Evolutionary conservation across 345 rosid species (phyloP).

Genomic region (Hibiscus syriacus): DNA sequence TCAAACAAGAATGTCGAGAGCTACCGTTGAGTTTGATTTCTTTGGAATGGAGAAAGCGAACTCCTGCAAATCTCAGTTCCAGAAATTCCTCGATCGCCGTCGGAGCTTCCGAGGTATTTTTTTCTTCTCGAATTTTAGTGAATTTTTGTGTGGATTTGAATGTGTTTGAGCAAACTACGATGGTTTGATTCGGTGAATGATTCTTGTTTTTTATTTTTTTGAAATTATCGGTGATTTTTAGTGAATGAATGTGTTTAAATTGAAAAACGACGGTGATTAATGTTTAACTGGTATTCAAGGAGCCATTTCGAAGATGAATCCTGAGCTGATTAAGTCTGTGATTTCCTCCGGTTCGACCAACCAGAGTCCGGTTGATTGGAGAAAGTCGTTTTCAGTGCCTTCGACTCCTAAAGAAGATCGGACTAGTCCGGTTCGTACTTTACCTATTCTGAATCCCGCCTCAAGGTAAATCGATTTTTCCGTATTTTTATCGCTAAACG

Average conservation of each 20-base stretch:
- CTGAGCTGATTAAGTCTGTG: conserved; percentile 62
- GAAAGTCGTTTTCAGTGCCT: conserved; percentile 33
- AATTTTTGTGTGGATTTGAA: not conserved
- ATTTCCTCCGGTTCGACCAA: conserved; percentile 38
- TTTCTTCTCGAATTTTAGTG: not conserved
- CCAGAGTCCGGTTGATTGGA: conserved; percentile 6
- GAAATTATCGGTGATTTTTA: no score
- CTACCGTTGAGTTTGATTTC: conserved; percentile 65
- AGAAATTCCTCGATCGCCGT: conserved; percentile 45
- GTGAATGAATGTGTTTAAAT: not conserved
- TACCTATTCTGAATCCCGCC: conserved; percentile 31
- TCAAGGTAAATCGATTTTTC: conserved; percentile 25
- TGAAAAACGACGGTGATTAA: not conserved
- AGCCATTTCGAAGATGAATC: conserved; percentile 75
- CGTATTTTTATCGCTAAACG: not conserved
- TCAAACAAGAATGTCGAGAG: conserved; percentile 34
- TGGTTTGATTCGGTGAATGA: no score
- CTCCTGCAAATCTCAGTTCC: conserved; percentile 39
- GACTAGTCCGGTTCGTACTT: conserved; percentile 15
- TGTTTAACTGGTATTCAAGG: conserved; percentile 52
- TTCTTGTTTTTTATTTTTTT: no score
- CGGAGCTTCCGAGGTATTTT: conserved; percentile 63
- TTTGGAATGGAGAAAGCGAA: conserved; percentile 45
- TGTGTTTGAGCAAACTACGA: no score
- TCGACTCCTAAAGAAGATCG: conserved; percentile 39